Base-by-base conservation (phyloP, 2,329 filamentous ascomycete species). In the Didymella lethalis region DNA sequence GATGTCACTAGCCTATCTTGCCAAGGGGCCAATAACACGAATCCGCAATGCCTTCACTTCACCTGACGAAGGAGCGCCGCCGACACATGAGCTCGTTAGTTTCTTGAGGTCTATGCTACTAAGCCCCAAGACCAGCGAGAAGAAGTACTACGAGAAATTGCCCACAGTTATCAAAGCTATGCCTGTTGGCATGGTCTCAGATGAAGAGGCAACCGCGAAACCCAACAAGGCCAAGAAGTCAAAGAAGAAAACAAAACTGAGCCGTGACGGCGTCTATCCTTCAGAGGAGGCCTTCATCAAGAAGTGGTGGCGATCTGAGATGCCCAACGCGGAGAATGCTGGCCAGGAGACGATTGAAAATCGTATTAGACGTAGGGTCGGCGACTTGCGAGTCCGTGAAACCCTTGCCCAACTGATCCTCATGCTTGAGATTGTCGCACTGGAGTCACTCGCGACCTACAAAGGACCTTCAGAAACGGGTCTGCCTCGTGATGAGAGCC, bases 1-100 rank as follows among this genome's bases (percentile, higher is more conserved):
- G 84, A 91, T 90, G 32, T 92, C 91, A 3, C 79, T 94, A 56
- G 91, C 91, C 57, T 95, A 93, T 75, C 93, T 94, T 76, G 89
- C 89, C 20, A 95, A 95, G 79, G 91, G 91, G 0, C 90, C 91
- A 1, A 79, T 95, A 20, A 91, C 91, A 44, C 85, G 90, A 66
- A 88, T 90, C 45, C 85, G 91, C 59, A 89, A 88, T 46, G 85
- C 88, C 14, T 92, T 92, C 63, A 86, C 88, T 57, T 78, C 87
- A 14, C 84, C 87, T 61, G 84, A 85, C 50, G 86, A 89, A 71
- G 80, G 84, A 7, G 85, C 82, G 23, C 77, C 88, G 20, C 82
- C 87, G 40, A 86, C 89, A 75, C 78, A 80, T 25, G 86, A 92
- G 48, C 79, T 93, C 18, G 82, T 90, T 8, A 80, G 83, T 0